Evolutionary conservation across 306 rosid species (phyloP).

Genomic region (Comarum palustre): DNA sequence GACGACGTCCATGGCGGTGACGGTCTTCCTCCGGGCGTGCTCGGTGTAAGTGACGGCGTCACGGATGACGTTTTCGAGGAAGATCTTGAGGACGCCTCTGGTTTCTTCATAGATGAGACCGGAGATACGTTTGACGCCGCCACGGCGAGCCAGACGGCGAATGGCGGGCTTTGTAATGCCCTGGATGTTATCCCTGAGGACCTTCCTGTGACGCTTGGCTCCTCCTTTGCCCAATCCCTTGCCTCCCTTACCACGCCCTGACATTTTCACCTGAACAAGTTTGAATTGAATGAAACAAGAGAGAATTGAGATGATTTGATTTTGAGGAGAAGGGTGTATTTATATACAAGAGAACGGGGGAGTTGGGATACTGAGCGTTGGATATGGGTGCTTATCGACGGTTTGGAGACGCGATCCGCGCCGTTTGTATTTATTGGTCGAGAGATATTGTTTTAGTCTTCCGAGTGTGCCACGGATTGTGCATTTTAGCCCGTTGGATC

Average conservation of each 20-base stretch:
- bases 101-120: neutral
- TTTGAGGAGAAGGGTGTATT: too few relatives aligned
- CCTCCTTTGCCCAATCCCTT: neutral
- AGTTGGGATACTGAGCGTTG: neutral
- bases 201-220: conserved; percentile 2
- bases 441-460: neutral
- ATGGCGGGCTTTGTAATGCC: neutral
- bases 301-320: neutral
- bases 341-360: neutral
- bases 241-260: neutral
- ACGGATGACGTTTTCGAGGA: neutral
- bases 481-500: neutral
- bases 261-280: neutral
- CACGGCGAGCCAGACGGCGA: neutral
- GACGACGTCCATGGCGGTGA: neutral
- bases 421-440: neutral
- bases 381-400: neutral
- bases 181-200: neutral
- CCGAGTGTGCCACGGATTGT: conserved; percentile 8
- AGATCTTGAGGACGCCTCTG: neutral
- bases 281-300: neutral
- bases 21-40: neutral
- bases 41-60: neutral
- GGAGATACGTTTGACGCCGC: neutral
- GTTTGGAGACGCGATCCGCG: neutral